These are phyloP conservation scores for Globisporangium middletonii DNA, from an alignment of 352 stramenopile genomes.

Conservation along the genomic window DNA sequence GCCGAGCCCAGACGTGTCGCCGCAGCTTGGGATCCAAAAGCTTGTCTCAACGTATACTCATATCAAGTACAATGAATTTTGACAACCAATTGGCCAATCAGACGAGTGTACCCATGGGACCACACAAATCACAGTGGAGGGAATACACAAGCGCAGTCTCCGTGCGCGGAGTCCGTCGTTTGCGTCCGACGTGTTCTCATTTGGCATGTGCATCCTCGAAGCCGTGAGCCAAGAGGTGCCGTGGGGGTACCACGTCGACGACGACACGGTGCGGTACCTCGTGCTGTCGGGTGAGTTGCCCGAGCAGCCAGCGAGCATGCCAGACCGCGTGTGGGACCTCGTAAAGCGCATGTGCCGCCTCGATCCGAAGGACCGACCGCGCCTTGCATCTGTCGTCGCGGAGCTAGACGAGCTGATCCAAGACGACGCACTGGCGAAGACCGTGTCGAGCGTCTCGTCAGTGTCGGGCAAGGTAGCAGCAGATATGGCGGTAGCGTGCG, in stretches of 20 bases:
- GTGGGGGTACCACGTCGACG: neutral
- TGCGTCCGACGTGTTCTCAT: slow-evolving; percentile 1
- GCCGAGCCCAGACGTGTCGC: too few relatives aligned
- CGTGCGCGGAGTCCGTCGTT: neutral
- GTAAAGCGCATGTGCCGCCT: neutral
- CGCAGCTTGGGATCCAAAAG: too few relatives aligned
- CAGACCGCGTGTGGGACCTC: neutral
- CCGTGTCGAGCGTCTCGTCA: neutral
- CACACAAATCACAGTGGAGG: too few relatives aligned
- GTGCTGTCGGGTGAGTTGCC: neutral
- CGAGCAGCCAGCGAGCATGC: neutral
- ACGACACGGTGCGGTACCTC: neutral
- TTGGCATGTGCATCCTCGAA: slow-evolving; percentile 5
- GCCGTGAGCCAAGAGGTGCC: slow-evolving; percentile 1
- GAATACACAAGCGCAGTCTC: neutral
- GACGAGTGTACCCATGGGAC: too few relatives aligned
- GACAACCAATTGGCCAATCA: too few relatives aligned
- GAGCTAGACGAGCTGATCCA: neutral
- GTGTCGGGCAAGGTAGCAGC: neutral
- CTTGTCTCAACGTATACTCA: too few relatives aligned
- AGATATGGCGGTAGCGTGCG: neutral
- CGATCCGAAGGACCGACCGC: neutral
- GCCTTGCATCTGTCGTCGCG: neutral
- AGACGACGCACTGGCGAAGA: neutral
- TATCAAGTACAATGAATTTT: too few relatives aligned